Evolutionary conservation across 805 yeast genomes (phyloP), one percentile per base, ranked within the genome.

Genomic region (Zygosaccharomyces lentus): DNA sequence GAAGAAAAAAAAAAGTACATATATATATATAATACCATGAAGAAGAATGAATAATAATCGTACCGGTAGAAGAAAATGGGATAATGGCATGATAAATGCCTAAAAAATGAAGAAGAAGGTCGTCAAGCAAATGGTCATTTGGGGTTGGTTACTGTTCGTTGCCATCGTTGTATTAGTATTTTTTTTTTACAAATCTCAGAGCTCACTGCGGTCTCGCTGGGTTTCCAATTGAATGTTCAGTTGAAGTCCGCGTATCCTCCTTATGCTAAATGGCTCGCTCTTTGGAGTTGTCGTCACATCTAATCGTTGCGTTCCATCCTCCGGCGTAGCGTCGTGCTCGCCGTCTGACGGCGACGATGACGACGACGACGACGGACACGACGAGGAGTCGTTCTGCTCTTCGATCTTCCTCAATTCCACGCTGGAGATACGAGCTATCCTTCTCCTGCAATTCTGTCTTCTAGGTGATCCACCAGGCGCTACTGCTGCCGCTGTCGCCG

Each of bases 371-470:
- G 56, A 51, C 2, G 56, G 44, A 19, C 53, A 46, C 3, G 57
- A 45, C 16, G 56, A 48, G 6, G 57, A 49, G 21, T 52, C 57
- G 4, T 59, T 47, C 15, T 54, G 53, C 32, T 60, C 65, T 35
- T 60, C 64, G 12, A 60, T 54, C 39, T 48, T 52, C 44, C 55
- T 51, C 30, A 60, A 49, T 23, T 59, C 62, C 26, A 41, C 43
- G 25, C 54, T 54, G 5, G 64, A 57, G 6, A 60, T 55, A 34
- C 62, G 52, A 9, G 61, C 53, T 34, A 60, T 54, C 39, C 65
- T 50, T 23, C 48, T 48, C 24, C 42, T 48, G 9, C 37, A 38
- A 9, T 45, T 43, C 7, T 37, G 46, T 12, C 26, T 43, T 19
- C 41, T 35, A 25, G 46, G 36, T 12, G 46, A 35, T 13, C n/a